These are phyloP conservation scores for Monosporascus sp. DNA, from an alignment of 2,329 filamentous ascomycete species.

Conservation along the genomic window DNA sequence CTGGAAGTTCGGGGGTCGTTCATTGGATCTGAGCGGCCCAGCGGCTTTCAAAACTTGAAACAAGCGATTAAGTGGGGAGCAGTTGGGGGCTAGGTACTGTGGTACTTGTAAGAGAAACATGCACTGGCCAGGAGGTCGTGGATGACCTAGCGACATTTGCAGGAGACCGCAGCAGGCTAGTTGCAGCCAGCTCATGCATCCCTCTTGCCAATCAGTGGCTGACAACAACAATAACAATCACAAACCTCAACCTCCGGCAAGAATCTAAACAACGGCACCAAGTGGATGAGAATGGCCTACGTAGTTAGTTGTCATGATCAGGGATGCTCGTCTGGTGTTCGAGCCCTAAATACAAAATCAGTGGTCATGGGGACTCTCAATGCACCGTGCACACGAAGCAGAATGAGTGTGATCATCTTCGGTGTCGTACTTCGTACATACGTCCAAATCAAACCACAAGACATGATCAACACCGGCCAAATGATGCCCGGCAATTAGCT, in stretches of 20 bases:
- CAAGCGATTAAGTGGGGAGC: conserved; percentile 18
- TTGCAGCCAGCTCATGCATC: neutral
- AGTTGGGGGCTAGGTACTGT: conserved; percentile 13
- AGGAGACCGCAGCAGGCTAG: neutral
- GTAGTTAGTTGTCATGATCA: neutral
- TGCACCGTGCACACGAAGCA: too few relatives aligned
- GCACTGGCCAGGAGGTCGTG: neutral
- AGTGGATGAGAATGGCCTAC: neutral
- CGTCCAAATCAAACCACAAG: too few relatives aligned
- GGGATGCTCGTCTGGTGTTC: neutral
- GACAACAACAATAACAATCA: neutral
- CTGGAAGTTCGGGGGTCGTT: conserved; percentile 4
- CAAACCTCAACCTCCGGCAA: neutral
- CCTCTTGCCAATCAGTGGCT: neutral
- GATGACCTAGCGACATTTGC: neutral
- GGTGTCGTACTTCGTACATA: too few relatives aligned
- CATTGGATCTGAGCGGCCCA: conserved; percentile 22
- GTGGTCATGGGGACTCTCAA: neutral
- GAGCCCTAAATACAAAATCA: neutral
- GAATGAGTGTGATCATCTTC: too few relatives aligned
- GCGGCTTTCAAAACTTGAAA: conserved; percentile 23
- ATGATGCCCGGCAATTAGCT: too few relatives aligned
- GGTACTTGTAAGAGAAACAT: neutral
- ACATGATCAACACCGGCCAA: too few relatives aligned
- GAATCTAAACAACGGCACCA: neutral